phyloP scores from a whole-genome alignment of 1,139 yeast genomes.

The Pichia sp. region DNA sequence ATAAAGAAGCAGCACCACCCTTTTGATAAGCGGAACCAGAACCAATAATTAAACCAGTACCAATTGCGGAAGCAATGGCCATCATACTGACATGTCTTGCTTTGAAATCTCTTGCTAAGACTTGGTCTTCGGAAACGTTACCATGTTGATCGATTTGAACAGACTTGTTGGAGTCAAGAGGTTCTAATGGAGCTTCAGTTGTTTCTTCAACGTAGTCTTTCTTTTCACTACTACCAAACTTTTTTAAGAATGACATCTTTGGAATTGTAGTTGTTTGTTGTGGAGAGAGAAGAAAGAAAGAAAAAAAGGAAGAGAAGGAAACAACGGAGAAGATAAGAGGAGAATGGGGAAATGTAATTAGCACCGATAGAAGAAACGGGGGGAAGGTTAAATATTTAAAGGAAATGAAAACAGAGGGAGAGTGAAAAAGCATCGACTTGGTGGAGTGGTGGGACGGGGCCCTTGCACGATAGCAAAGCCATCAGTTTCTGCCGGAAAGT shows the following conservation, averaged over 20 bases:
- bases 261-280: background rate
- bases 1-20: conserved; percentile 53
- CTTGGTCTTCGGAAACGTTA: conserved; percentile 3
- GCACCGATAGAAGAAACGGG: no score
- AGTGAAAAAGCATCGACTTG: no score
- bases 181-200: background rate
- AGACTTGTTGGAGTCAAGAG: conserved; percentile 3
- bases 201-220: background rate
- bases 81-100: conserved; percentile 49
- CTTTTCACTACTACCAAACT: background rate
- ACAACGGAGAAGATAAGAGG: no score
- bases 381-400: no score
- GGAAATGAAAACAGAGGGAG: no score
- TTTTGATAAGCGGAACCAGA: conserved; percentile 46
- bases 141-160: conserved; percentile 15
- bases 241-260: background rate
- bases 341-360: no score
- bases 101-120: conserved; percentile 20
- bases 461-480: no score
- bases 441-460: no score
- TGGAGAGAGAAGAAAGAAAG: no score
- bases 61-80: conserved; percentile 35
- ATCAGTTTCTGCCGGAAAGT: no score
- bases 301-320: no score
- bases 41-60: conserved; percentile 53